Percentiles rank a stretch among this genome's conserved stretches.
Conservation (phyloP, 1,284 basidiomycete genomes). For the Irpex sp. region DNA sequence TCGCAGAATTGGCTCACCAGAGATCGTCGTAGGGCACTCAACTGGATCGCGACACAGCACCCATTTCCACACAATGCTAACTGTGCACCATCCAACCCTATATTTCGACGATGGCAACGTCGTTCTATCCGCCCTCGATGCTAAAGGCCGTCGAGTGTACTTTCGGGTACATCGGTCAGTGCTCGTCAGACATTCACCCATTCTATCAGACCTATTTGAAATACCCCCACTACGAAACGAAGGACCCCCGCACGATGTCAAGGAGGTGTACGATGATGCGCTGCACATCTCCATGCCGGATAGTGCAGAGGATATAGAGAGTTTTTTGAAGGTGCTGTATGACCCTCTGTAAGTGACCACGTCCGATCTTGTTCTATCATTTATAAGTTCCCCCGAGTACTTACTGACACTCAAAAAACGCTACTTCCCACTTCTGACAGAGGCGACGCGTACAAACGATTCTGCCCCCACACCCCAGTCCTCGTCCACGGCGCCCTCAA, state of each 20-base stretch:
- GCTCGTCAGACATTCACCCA: constrained; percentile 24
- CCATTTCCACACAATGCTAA: background rate
- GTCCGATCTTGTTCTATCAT: background rate
- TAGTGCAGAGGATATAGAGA: constrained; percentile 25
- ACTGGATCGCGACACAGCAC: background rate
- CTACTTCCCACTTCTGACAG: constrained; percentile 11
- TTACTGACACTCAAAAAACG: background rate
- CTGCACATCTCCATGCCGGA: constrained; percentile 29
- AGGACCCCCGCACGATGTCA: constrained; percentile 14
- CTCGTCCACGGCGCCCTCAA: constrained; percentile 29
- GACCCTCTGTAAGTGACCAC: constrained; percentile 28
- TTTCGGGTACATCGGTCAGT: constrained; percentile 29
- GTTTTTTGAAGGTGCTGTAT: constrained; percentile 28
- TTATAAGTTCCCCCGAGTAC: background rate
- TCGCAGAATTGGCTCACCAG: background rate
- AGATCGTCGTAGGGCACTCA: background rate
- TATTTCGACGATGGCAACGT: constrained; percentile 31
- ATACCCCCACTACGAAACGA: constrained; percentile 21
- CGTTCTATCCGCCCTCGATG: constrained; percentile 23
- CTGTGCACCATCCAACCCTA: constrained; percentile 23
- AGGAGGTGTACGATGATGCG: constrained; percentile 28
- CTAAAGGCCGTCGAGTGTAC: constrained; percentile 17
- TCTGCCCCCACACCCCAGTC: constrained; percentile 30
- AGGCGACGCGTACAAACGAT: constrained; percentile 29
- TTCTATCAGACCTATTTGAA: constrained; percentile 28